Evolutionary conservation across 2,329 filamentous ascomycete genomes (phyloP).

Genomic region (Microdochium nivale): DNA sequence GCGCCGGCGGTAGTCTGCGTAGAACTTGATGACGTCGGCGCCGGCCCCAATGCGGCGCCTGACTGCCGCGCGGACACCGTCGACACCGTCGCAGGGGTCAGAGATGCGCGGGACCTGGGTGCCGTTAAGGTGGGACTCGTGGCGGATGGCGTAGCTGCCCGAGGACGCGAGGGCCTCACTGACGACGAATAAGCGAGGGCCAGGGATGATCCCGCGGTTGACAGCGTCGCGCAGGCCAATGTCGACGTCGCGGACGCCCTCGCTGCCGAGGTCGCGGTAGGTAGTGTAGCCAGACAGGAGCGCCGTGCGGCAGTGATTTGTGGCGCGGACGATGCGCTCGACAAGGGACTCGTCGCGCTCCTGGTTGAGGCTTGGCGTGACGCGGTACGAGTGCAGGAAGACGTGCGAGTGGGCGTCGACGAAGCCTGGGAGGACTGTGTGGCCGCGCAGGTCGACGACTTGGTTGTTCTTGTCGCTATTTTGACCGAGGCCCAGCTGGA

Average conservation of each 20-base stretch:
- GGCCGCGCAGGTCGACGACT: slow-evolving; percentile 44
- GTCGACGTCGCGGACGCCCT: slow-evolving; percentile 40
- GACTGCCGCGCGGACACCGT: slow-evolving; percentile 35
- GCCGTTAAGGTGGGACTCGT: slow-evolving; percentile 30
- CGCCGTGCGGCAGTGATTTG: slow-evolving; percentile 41
- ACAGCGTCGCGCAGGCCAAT: slow-evolving; percentile 42
- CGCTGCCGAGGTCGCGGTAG: slow-evolving; percentile 47
- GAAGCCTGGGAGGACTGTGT: slow-evolving; percentile 40
- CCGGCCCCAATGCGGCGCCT: slow-evolving; percentile 36
- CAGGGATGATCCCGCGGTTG: slow-evolving; percentile 43
- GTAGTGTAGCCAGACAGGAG: slow-evolving; percentile 51
- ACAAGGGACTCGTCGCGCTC: slow-evolving; percentile 50
- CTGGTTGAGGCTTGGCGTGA: slow-evolving; percentile 26
- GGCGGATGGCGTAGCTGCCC: slow-evolving; percentile 38
- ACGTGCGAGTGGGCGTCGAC: slow-evolving; percentile 49
- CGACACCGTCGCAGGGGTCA: slow-evolving; percentile 37
- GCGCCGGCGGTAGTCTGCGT: slow-evolving; percentile 37
- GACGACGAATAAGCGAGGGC: slow-evolving; percentile 46
- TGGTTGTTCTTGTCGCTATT: slow-evolving; percentile 5
- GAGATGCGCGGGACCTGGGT: slow-evolving; percentile 25
- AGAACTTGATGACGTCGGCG: slow-evolving; percentile 43
- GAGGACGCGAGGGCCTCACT: slow-evolving; percentile 40
- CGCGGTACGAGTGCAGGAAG: slow-evolving; percentile 42
- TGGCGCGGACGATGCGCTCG: slow-evolving; percentile 44
- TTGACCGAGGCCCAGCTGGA: slow-evolving; percentile 14